Base-by-base conservation (phyloP, 768 basidiomycete species). In the Lepiota brunneoincarnata region DNA sequence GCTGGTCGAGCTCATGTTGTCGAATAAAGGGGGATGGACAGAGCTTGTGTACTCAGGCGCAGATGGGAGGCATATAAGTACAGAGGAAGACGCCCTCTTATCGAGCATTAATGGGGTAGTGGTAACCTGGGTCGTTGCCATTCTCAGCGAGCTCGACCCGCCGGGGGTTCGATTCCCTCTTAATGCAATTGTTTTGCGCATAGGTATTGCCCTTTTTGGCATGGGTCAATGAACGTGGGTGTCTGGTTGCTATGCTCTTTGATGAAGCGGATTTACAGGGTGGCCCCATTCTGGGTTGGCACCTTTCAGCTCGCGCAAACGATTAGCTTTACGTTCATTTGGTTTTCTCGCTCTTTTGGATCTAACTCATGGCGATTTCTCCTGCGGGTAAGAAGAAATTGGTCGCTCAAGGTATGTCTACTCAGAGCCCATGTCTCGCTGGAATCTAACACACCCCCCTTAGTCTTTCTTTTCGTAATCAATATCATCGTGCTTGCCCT, bases 101-200 rank as follows among this genome's bases (percentile, higher is more conserved):
- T 23, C 6, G 4, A 23, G 55, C 55, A 56, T 56, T 56, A 56
- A 56, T 51, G 58, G 58, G 58, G 58, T 59, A 59, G 58, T 59
- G 58, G 58, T 59, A 59, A 57, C 55, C 58, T 59, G 58, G 58
- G 51, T 59, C 58, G 55, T 59, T 59, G 58, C 58, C 58, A 59
- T 55, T 34, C 38, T 20, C 40, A 34, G n/a, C 40, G 14, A 63
- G 57, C 59, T 83, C 85, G 86, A 87, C 83, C 86, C 85, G 85
- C 86, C 85, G 86, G 84, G 85, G 83, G 86, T 87, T 87, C 85
- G 83, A 87, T 87, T 86, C 86, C 84, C 86, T 58, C 83, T 86
- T 86, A 85, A 86, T 86, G 85, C 85, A 86, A 12, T 42, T 34
- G 34, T 48, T 4, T 9, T 31, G 6, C n/a, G n/a, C n/a, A n/a